Evolutionary conservation across 805 yeast species (phyloP).

Genomic region (Saccharomycopsis capsularis): DNA sequence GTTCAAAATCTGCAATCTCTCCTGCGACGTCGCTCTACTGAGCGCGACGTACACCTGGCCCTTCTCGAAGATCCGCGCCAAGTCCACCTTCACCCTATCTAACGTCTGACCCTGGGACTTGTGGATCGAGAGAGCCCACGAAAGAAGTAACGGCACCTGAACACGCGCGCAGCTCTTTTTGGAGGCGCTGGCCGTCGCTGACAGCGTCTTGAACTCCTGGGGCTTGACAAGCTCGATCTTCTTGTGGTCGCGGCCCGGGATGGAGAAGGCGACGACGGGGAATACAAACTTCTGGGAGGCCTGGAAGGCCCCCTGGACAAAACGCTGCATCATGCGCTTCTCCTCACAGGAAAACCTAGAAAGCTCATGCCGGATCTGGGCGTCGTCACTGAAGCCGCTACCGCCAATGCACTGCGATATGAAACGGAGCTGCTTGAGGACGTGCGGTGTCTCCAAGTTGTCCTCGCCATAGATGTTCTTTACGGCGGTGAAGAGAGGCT

Average conservation of each 20-base stretch:
- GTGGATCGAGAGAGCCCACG: slow-evolving; percentile 83
- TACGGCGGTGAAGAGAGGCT: slow-evolving; percentile 24
- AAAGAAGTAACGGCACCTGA: slow-evolving; percentile 63
- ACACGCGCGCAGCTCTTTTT: slow-evolving; percentile 54
- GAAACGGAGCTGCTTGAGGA: slow-evolving; percentile 27
- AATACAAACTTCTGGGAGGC: slow-evolving; percentile 40
- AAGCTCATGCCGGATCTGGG: background rate
- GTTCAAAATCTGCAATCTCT: slow-evolving; percentile 56
- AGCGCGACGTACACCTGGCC: slow-evolving; percentile 84
- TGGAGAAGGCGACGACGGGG: slow-evolving; percentile 73
- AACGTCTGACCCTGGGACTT: slow-evolving; percentile 84
- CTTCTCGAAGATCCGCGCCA: slow-evolving; percentile 60
- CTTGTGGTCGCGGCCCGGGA: slow-evolving; percentile 48
- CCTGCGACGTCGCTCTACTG: slow-evolving; percentile 68
- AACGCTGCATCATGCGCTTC: background rate
- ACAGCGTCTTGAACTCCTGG: too few relatives aligned
- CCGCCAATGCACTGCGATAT: slow-evolving; percentile 29
- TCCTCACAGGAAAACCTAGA: background rate
- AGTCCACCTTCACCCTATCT: slow-evolving; percentile 60
- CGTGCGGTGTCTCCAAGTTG: slow-evolving; percentile 26
- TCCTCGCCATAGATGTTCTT: slow-evolving; percentile 23
- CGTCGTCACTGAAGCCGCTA: slow-evolving; percentile 7
- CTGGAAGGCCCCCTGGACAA: slow-evolving; percentile 2
- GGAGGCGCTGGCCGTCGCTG: slow-evolving; percentile 70
- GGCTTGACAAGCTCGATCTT: slow-evolving; percentile 30